These are phyloP conservation scores for Nemania diffusa DNA, from an alignment of 2,329 filamentous ascomycete species.

Conservation along the genomic window DNA sequence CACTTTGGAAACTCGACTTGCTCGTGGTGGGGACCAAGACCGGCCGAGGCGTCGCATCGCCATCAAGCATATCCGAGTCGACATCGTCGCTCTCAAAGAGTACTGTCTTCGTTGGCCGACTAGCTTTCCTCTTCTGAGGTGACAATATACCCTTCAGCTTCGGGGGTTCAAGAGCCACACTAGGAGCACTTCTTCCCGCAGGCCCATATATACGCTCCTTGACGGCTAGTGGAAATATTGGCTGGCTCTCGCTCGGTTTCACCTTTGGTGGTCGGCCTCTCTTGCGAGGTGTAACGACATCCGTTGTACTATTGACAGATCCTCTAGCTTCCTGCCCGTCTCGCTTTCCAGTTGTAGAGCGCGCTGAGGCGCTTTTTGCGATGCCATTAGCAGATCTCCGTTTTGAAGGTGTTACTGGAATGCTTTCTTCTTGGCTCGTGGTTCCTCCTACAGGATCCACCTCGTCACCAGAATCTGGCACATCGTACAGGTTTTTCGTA, in stretches of 20 bases:
- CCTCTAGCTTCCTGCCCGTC: constrained; percentile 16
- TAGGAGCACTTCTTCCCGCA: constrained; percentile 14
- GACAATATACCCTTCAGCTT: constrained; percentile 67
- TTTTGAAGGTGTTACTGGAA: constrained; percentile 33
- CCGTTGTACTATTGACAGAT: neutral
- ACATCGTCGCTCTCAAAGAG: constrained; percentile 55
- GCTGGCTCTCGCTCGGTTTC: neutral
- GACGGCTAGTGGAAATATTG: constrained; percentile 23
- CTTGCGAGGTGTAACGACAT: constrained; percentile 33
- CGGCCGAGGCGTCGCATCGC: constrained; percentile 59
- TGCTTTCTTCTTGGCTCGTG: constrained; percentile 22
- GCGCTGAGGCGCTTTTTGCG: constrained; percentile 2
- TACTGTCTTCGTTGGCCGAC: constrained; percentile 63
- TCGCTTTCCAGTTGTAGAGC: constrained; percentile 9
- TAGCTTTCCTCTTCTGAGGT: constrained; percentile 58
- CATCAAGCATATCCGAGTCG: constrained; percentile 61
- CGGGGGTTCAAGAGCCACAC: constrained; percentile 24
- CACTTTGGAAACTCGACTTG: constrained; percentile 32
- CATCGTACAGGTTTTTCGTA: constrained; percentile 43
- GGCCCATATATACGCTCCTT: constrained; percentile 35
- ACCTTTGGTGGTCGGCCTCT: constrained; percentile 41
- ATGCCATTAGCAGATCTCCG: constrained; percentile 25
- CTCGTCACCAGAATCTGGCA: constrained; percentile 48
- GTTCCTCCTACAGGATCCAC: constrained; percentile 13
- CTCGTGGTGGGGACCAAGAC: constrained; percentile 42